Base-by-base conservation (phyloP, 2,329 filamentous ascomycete genomes). In the Microcera coccophila region DNA sequence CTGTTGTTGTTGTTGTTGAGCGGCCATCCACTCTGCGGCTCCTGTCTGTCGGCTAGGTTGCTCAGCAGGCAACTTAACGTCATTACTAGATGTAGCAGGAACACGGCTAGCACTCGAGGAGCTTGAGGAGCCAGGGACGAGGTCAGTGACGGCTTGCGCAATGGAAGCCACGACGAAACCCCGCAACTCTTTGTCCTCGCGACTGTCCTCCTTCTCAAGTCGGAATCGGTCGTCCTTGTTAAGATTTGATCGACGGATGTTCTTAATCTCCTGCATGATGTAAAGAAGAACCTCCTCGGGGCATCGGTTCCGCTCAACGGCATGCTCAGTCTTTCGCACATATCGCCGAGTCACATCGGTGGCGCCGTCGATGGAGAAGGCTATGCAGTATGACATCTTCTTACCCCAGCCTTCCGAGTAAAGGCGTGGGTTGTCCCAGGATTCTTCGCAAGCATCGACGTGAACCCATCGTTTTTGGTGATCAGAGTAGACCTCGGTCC, bases 401-500 rank as follows among this genome's bases (percentile, higher is more conserved):
- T 93, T 93, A 55, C 85, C 83, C 93, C 93, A 98, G 47, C 90
- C 91, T 67, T 96, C 89, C 5, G 89, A 82, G 67, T 97, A 97
- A 9, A 97, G 76, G 35, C 87, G 79, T 38, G 93, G 93, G 60
- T 91, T 90, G 63, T 98, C 93, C 90, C 90, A 97, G 2, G 87
- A 82, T 62, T 91, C 91, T 64, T 97, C 93, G 60, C 91, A 96
- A 24, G 85, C 84, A 64, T 98, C 93, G 32, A 96, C 90, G 55
- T 97, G 91, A n/a, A 97, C 78, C 93, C 93, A 98, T 62, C 90
- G 82, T 64, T 86, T 84, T 61, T 91, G 85, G 67, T 95, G 90
- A 50, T 93, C 87, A 3, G 90, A 96, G 70, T 95, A 98, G 12
- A 97, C 85, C 59, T 97, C 93, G 1, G 90, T 95, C 93, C 93